Conservation (phyloP, 768 basidiomycete genomes). For the Hydnomerulius pinastri region DNA sequence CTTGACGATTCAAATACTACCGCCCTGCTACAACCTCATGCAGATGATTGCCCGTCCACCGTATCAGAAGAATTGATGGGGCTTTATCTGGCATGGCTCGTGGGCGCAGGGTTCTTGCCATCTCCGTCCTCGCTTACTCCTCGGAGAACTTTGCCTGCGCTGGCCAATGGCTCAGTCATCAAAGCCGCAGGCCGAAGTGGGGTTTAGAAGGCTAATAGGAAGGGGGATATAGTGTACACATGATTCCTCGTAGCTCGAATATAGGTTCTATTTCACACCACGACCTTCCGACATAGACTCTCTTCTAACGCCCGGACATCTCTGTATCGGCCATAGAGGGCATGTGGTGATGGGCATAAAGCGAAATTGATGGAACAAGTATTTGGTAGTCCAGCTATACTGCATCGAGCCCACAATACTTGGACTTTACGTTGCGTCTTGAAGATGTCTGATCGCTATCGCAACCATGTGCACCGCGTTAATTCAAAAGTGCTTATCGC, state of each 20-base stretch:
- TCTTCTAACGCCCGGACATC: background rate
- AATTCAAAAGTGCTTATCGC: no score
- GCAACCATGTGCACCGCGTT: no score
- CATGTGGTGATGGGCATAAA: constrained; percentile 20
- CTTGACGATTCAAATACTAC: constrained; percentile 85
- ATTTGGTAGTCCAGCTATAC: no score
- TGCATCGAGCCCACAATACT: no score
- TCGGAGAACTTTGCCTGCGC: constrained; percentile 49
- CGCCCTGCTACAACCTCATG: constrained; percentile 54
- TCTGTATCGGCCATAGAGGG: background rate
- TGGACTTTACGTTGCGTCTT: no score
- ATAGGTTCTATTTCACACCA: no score
- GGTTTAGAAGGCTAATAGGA: constrained; percentile 32
- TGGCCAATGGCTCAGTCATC: constrained; percentile 41
- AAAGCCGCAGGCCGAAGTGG: constrained; percentile 76
- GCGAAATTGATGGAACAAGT: no score
- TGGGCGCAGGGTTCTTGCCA: constrained; percentile 81
- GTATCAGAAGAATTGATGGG: constrained; percentile 82
- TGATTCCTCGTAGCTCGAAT: no score
- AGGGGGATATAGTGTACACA: background rate
- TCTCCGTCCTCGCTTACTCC: constrained; percentile 43
- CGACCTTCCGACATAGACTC: no score
- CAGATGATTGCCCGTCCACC: constrained; percentile 44
- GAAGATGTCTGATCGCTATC: no score
- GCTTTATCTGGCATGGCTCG: constrained; percentile 89